phyloP scores from a whole-genome alignment of 306 rosid species.

The Cicer yamashitae region DNA sequence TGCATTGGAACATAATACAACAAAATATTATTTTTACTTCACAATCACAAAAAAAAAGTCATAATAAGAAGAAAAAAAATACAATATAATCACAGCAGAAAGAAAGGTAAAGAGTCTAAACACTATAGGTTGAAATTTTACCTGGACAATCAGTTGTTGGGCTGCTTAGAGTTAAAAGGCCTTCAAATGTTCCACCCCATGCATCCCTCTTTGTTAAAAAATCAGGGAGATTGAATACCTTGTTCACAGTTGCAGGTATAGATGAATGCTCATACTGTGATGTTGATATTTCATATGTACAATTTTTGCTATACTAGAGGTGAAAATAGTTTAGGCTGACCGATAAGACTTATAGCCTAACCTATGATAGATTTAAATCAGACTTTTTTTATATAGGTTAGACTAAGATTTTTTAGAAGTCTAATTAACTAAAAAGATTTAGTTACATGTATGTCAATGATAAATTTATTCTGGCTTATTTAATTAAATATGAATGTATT shows the following conservation, averaged over 20 bases:
- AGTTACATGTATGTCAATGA: no score
- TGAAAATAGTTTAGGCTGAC: no score
- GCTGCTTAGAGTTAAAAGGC: conserved; percentile 19
- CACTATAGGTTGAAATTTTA: not conserved
- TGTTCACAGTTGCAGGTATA: conserved; percentile 43
- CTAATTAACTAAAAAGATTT: no score
- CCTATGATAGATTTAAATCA: no score
- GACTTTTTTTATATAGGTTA: no score
- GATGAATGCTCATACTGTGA: conserved; percentile 48
- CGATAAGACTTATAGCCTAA: no score
- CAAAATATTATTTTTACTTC: no score
- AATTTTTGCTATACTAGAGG: no score
- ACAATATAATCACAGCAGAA: not conserved
- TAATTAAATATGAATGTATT: not conserved
- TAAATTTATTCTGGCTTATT: no score
- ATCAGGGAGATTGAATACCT: conserved; percentile 38
- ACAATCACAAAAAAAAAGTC: no score
- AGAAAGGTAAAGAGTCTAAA: not conserved
- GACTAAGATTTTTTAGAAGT: no score
- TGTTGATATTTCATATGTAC: not conserved
- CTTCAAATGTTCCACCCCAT: conserved; percentile 45
- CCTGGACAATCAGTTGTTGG: conserved; percentile 45
- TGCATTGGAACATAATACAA: not conserved
- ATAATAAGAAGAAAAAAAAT: not conserved
- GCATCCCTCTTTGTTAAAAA: conserved; percentile 44